Evolutionary conservation across 2,329 filamentous ascomycete species (phyloP).

Genomic region (Leptographium radiaticola): DNA sequence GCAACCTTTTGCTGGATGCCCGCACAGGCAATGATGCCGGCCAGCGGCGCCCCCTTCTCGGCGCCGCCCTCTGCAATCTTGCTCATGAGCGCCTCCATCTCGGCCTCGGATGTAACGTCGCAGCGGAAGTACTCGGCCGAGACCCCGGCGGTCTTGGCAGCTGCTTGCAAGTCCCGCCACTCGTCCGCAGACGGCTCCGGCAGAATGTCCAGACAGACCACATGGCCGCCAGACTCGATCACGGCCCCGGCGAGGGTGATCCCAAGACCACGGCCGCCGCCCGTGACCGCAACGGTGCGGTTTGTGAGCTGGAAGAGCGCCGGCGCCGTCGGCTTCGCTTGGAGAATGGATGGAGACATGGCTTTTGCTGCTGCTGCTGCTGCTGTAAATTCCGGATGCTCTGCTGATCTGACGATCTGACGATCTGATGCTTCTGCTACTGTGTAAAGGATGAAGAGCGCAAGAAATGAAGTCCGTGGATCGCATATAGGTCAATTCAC

Average conservation of each 20-base stretch:
- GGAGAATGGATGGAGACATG: not conserved
- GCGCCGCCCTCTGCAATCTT: too few relatives aligned
- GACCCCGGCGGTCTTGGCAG: too few relatives aligned
- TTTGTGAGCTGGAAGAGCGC: constrained; percentile 1
- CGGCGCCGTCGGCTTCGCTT: not conserved
- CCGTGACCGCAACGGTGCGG: constrained; percentile 31
- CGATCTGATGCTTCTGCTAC: too few relatives aligned
- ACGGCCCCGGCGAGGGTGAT: constrained; percentile 4
- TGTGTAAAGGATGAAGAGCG: too few relatives aligned
- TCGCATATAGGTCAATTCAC: too few relatives aligned
- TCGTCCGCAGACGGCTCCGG: constrained; percentile 3
- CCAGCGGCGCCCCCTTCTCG: not conserved
- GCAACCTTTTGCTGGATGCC: not conserved
- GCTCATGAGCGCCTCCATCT: too few relatives aligned
- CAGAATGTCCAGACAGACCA: constrained; percentile 1
- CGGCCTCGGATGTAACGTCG: too few relatives aligned
- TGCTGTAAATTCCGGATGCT: too few relatives aligned
- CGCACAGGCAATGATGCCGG: not conserved
- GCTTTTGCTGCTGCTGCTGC: constrained; percentile 8
- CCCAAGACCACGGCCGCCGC: constrained; percentile 1
- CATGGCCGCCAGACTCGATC: constrained; percentile 3
- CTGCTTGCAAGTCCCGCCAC: not conserved
- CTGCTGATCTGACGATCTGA: too few relatives aligned
- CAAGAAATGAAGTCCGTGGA: too few relatives aligned
- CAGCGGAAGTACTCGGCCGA: too few relatives aligned